These are phyloP conservation scores for Penicillium palitans DNA, from an alignment of 2,329 filamentous ascomycete genomes.

Conservation along the genomic window DNA sequence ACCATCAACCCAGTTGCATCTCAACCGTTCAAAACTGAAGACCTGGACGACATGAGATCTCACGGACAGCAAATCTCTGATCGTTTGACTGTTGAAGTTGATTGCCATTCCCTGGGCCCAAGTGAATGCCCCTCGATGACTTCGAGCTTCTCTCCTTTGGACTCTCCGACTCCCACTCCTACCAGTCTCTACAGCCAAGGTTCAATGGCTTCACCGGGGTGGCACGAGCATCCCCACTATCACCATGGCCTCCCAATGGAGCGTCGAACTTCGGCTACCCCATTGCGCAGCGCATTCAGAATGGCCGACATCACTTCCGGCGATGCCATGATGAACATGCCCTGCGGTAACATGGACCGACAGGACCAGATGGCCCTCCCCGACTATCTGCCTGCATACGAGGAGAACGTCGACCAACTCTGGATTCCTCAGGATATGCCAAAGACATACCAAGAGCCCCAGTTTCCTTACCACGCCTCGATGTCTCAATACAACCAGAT, in stretches of 20 bases:
- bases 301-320: conserved; percentile 37
- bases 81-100: conserved; percentile 41
- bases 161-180: conserved; percentile 42
- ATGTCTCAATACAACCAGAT: conserved; percentile 40
- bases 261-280: conserved; percentile 30
- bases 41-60: conserved; percentile 40
- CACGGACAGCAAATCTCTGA: conserved; percentile 39
- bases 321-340: conserved; percentile 37
- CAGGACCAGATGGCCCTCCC: conserved; percentile 38
- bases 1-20: conserved; percentile 29
- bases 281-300: conserved; percentile 38
- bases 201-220: conserved; percentile 39
- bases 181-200: conserved; percentile 42
- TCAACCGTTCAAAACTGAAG: conserved; percentile 31
- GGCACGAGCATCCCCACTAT: conserved; percentile 36
- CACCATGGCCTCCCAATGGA: conserved; percentile 35
- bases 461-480: conserved; percentile 35
- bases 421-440: conserved; percentile 40
- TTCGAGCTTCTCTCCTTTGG: conserved; percentile 43
- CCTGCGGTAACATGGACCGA: conserved; percentile 36
- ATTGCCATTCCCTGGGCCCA: conserved; percentile 41
- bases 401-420: conserved; percentile 41
- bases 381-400: conserved; percentile 41
- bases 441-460: conserved; percentile 37
- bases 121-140: conserved; percentile 44